phyloP scores from a whole-genome alignment of 495 filamentous ascomycete genomes.

The Xylaria palmicola region DNA sequence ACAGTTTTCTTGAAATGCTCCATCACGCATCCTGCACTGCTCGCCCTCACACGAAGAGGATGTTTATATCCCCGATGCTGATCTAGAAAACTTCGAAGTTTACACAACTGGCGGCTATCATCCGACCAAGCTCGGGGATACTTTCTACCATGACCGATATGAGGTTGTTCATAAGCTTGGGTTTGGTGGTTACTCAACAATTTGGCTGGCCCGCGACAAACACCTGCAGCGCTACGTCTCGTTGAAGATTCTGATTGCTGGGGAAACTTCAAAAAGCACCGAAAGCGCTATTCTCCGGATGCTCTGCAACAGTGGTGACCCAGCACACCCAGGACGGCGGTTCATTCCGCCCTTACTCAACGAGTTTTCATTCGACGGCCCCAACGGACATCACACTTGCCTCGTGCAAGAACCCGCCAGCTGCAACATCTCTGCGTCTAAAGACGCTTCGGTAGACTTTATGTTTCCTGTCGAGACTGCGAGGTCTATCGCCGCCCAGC shows the following conservation, averaged over 20 bases:
- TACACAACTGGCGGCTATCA: slow-evolving; percentile 40
- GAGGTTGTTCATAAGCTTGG: slow-evolving; percentile 42
- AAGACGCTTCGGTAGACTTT: slow-evolving; percentile 26
- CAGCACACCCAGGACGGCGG: not conserved
- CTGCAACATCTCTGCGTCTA: slow-evolving; percentile 28
- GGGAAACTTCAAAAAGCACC: not conserved
- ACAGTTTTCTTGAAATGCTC: not conserved
- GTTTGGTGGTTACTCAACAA: slow-evolving; percentile 41
- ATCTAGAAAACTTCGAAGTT: slow-evolving; percentile 12
- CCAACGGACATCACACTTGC: slow-evolving; percentile 32
- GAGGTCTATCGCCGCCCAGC: slow-evolving; percentile 30
- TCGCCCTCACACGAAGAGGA: not conserved
- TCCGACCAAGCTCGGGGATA: slow-evolving; percentile 36
- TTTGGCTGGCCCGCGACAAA: slow-evolving; percentile 40
- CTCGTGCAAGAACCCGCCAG: slow-evolving; percentile 34
- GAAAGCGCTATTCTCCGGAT: slow-evolving; percentile 1
- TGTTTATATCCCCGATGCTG: not conserved
- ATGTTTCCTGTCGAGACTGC: slow-evolving; percentile 32
- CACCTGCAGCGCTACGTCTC: not conserved
- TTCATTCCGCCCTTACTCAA: not conserved
- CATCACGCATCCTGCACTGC: not conserved
- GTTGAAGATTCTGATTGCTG: not conserved
- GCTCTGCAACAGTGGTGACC: not conserved
- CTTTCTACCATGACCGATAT: slow-evolving; percentile 34
- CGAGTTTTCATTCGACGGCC: slow-evolving; percentile 28